Evolutionary conservation across 2,329 filamentous ascomycete genomes (phyloP), one percentile per base, ranked within the genome.

Genomic region (Penicillium sp.): DNA sequence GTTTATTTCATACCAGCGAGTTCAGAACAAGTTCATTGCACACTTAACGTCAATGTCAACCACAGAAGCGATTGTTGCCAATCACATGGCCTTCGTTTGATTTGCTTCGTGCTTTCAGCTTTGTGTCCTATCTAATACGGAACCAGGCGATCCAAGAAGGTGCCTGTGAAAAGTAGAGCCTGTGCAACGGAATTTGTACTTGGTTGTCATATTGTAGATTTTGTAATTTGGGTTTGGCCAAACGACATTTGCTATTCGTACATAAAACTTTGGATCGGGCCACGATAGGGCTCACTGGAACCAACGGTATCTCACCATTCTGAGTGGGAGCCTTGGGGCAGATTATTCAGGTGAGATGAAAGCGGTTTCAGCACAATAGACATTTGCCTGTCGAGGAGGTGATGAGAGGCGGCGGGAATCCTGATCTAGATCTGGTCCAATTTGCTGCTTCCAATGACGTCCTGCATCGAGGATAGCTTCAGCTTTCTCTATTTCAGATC

Each of bases 371-470:
- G 79, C 77, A 50, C 82, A 78, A 21, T 76, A 70, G 48, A 85
- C 77, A 0, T 78, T 79, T 53, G 67, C 63, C 53, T 79, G 75
- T 29, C 82, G 75, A 57, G 78, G 76, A 18, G 78, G 75, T 31
- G 78, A 85, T 4, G 79, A 82, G 5, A 86, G 67, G 21, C 75
- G 78, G 39, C 77, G 77, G 4, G 83, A 83, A 39, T 77, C 79
- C 42, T 75, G 73, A 51, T 83, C 82, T 61, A 85, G 72, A 0
- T 78, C 80, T 3, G 79, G 74, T 3, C 83, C 83, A 57, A 83
- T 71, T 21, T 73, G 72, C 45, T 72, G 72, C 64, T 84, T 84
- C 55, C 77, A 77, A 41, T 74, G 72, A 32, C 77, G 71, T 32
- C 84, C 70, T 8, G 77, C 76, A 48, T 72, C 68, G 14, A 78